These are phyloP conservation scores for Ascochyta fabae DNA, from an alignment of 2,329 filamentous ascomycete genomes.

Conservation along the genomic window DNA sequence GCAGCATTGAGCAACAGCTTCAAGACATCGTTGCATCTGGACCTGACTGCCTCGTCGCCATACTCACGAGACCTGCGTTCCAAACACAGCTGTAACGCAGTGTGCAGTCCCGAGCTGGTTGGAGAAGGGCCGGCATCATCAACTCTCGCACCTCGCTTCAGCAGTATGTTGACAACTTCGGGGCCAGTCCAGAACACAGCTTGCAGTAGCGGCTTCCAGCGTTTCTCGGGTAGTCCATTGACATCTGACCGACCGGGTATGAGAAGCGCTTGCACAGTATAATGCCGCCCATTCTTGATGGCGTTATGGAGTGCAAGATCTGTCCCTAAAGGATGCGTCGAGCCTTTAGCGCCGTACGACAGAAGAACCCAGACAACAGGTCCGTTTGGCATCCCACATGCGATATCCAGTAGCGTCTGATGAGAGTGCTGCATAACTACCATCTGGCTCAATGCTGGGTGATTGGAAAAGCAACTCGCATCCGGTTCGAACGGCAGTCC, in stretches of 20 bases:
- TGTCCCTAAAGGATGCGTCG: slow-evolving; percentile 40
- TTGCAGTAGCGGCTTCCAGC: slow-evolving; percentile 42
- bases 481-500: slow-evolving; percentile 38
- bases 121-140: slow-evolving; percentile 28
- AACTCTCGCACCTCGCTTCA: slow-evolving; percentile 37
- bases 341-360: slow-evolving; percentile 37
- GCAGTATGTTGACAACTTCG: slow-evolving; percentile 37
- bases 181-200: slow-evolving; percentile 42
- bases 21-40: slow-evolving; percentile 32
- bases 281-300: slow-evolving; percentile 42
- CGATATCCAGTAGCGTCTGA: slow-evolving; percentile 44
- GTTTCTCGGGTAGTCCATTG: slow-evolving; percentile 32
- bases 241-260: slow-evolving; percentile 31
- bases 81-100: slow-evolving; percentile 38
- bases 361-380: slow-evolving; percentile 37
- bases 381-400: slow-evolving; percentile 38
- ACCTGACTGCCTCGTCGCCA: slow-evolving; percentile 14
- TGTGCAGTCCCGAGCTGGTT: slow-evolving; percentile 14
- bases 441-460: slow-evolving; percentile 34
- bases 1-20: slow-evolving; percentile 41
- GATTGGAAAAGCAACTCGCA: slow-evolving; percentile 32
- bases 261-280: slow-evolving; percentile 39
- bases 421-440: slow-evolving; percentile 39
- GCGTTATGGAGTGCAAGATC: slow-evolving; percentile 46
- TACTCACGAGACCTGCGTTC: slow-evolving; percentile 32